A percentile compares a stretch with the other conserved stretches of the same genome.
Conservation (phyloP, 108 stramenopile genomes). For the Cyclostephanos invisitatus region DNA sequence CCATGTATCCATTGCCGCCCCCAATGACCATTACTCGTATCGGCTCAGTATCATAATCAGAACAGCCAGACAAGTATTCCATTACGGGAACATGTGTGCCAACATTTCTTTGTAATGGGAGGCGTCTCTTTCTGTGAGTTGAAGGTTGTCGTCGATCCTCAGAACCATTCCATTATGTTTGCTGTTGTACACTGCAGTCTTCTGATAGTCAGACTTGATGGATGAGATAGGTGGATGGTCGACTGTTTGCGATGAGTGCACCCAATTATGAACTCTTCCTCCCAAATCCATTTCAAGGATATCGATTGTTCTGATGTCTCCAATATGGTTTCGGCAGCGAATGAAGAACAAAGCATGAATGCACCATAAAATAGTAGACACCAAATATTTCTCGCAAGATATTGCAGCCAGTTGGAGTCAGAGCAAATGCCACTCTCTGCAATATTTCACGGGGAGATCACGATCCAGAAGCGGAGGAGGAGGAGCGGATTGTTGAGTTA, state of each 20-base stretch:
- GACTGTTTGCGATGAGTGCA: conserved; percentile 37
- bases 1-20: conserved; percentile 76
- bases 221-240: conserved; percentile 52
- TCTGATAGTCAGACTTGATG: conserved; percentile 63
- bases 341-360: too few relatives aligned
- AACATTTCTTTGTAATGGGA: conserved; percentile 88
- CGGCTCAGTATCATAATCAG: conserved; percentile 25
- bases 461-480: too few relatives aligned
- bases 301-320: too few relatives aligned
- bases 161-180: conserved; percentile 71
- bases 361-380: too few relatives aligned
- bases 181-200: conserved; percentile 64
- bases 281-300: conserved; percentile 8
- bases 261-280: conserved; percentile 44
- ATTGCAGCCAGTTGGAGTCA: too few relatives aligned
- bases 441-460: too few relatives aligned
- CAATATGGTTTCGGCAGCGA: too few relatives aligned
- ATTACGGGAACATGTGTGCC: conserved; percentile 81
- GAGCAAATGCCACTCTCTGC: too few relatives aligned
- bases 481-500: too few relatives aligned
- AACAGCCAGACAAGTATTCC: conserved; percentile 50
- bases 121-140: conserved; percentile 79
- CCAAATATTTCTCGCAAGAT: too few relatives aligned
- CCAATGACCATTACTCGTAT: conserved; percentile 68
- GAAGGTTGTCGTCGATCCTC: conserved; percentile 69